Percentiles rank a stretch among this genome's conserved stretches.
These are phyloP conservation scores for Nothophoma quercina DNA, from an alignment of 2,329 filamentous ascomycete genomes.

Conservation along the genomic window DNA sequence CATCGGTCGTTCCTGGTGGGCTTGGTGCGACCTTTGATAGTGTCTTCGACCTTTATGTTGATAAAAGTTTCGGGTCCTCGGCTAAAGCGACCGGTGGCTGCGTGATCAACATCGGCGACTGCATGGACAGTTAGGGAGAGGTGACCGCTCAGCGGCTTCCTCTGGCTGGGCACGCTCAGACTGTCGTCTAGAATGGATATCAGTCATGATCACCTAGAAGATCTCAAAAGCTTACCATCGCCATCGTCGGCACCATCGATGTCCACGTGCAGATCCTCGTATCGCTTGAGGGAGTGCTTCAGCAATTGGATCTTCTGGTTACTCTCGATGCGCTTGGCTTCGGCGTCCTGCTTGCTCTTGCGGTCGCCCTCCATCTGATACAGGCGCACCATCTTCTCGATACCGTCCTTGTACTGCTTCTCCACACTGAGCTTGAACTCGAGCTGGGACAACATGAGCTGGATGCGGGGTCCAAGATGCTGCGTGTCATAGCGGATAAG, in stretches of 20 bases:
- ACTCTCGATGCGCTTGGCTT: constrained; percentile 88
- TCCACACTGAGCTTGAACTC: constrained; percentile 99
- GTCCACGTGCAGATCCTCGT: constrained; percentile 96
- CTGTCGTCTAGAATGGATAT: constrained; percentile 78
- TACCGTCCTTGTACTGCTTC: constrained; percentile 97
- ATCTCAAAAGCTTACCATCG: constrained; percentile 70
- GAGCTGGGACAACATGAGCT: constrained; percentile 98
- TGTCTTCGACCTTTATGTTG: constrained; percentile 95
- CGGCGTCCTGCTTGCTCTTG: constrained; percentile 93
- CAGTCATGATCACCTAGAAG: neutral
- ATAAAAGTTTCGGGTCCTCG: constrained; percentile 94
- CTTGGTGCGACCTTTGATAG: constrained; percentile 86
- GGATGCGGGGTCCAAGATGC: constrained; percentile 93
- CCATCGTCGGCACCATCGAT: constrained; percentile 78
- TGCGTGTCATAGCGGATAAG: constrained; percentile 98
- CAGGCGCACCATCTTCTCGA: constrained; percentile 98
- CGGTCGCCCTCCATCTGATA: constrained; percentile 97
- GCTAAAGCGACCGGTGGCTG: constrained; percentile 80
- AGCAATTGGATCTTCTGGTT: constrained; percentile 97
- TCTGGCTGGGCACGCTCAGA: constrained; percentile 90
- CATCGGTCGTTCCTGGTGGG: constrained; percentile 86
- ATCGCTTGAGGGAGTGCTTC: constrained; percentile 94
- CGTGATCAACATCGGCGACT: constrained; percentile 94
- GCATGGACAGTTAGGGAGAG: constrained; percentile 85
- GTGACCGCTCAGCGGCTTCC: constrained; percentile 93